A percentile compares a stretch with the other conserved stretches of the same genome.
These are phyloP conservation scores for Quillaja saponaria DNA, from an alignment of 306 rosid genomes.

Conservation along the genomic window DNA sequence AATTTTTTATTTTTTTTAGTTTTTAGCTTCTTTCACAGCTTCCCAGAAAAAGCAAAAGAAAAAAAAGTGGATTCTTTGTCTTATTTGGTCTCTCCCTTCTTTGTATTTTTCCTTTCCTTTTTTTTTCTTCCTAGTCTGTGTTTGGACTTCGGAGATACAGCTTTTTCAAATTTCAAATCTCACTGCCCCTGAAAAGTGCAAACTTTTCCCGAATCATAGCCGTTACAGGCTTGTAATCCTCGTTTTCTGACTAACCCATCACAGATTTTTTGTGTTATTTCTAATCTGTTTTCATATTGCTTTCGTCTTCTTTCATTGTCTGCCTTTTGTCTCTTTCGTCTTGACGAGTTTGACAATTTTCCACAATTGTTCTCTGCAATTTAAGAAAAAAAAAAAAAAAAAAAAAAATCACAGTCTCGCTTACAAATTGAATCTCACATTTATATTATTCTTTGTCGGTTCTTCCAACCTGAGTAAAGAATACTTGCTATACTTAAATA, in stretches of 20 bases:
- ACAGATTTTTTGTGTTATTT: not conserved
- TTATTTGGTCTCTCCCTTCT: too few relatives aligned
- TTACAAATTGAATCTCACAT: too few relatives aligned
- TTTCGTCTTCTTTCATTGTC: slow-evolving; percentile 14
- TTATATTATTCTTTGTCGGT: too few relatives aligned
- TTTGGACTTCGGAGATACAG: too few relatives aligned
- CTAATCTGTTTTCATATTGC: not conserved
- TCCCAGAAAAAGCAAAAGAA: too few relatives aligned
- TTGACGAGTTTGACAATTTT: not conserved
- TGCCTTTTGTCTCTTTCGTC: not conserved
- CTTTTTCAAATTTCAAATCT: not conserved
- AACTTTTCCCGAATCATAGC: not conserved
- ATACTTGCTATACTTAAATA: too few relatives aligned
- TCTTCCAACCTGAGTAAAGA: not conserved
- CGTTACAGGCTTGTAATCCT: slow-evolving; percentile 20
- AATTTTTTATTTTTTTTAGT: too few relatives aligned
- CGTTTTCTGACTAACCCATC: slow-evolving; percentile 12
- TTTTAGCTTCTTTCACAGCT: too few relatives aligned
- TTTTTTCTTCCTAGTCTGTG: not conserved
- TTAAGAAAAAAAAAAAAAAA: not conserved
- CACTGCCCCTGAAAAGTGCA: not conserved
- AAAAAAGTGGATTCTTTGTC: too few relatives aligned
- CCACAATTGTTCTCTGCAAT: too few relatives aligned
- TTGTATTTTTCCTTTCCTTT: not conserved
- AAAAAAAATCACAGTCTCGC: not conserved